A percentile compares a stretch with the other conserved stretches of the same genome.
phyloP scores from a whole-genome alignment of 768 basidiomycete genomes.

The Lactifluus rugatus region DNA sequence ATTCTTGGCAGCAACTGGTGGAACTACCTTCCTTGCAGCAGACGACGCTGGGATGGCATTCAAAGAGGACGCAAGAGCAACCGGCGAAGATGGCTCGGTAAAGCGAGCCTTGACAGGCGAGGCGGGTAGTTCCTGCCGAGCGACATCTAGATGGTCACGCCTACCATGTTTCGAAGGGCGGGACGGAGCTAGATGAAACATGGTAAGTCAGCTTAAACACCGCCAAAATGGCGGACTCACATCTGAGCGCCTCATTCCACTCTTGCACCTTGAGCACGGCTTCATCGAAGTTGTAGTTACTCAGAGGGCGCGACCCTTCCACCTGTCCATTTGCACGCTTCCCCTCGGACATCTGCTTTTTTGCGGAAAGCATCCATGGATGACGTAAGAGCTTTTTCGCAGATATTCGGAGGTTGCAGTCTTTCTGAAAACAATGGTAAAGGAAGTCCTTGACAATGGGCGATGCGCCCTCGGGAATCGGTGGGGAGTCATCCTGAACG shows the following conservation, averaged over 20 bases:
- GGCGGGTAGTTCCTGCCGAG: constrained; percentile 38
- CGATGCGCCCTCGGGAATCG: constrained; percentile 90
- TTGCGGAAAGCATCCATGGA: constrained; percentile 90
- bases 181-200: constrained; percentile 46
- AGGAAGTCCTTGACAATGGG: constrained; percentile 95
- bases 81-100: constrained; percentile 5
- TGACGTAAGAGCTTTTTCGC: constrained; percentile 89
- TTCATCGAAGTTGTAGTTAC: constrained; percentile 88
- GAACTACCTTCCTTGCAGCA: constrained; percentile 15
- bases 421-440: constrained; percentile 97
- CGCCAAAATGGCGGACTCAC: constrained; percentile 33
- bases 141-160: constrained; percentile 31
- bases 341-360: constrained; percentile 53
- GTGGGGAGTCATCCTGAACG: constrained; percentile 95
- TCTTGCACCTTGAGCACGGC: constrained; percentile 93
- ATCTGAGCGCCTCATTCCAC: constrained; percentile 96
- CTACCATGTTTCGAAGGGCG: constrained; percentile 53
- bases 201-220: not conserved
- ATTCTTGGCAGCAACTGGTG: constrained; percentile 17
- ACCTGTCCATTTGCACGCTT: constrained; percentile 30
- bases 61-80: constrained; percentile 13
- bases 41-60: constrained; percentile 10
- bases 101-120: constrained; percentile 18
- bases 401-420: constrained; percentile 86
- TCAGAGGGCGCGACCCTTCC: constrained; percentile 37